Base-by-base conservation (phyloP, 1,284 basidiomycete species). In the Tremellales sp. region DNA sequence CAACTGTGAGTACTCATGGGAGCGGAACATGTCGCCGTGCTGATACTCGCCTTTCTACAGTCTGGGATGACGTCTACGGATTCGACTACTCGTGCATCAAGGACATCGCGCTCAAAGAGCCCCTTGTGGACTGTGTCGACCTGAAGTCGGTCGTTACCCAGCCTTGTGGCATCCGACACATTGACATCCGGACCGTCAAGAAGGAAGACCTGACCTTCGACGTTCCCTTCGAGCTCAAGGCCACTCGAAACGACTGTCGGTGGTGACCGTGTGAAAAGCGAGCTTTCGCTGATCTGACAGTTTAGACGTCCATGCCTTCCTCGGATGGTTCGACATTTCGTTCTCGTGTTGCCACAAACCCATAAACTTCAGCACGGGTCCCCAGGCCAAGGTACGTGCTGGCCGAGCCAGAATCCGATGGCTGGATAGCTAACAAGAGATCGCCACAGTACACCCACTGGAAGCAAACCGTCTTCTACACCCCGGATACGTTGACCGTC, bases 31-130 rank as follows among this genome's bases (percentile, higher is more conserved):
- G 34, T 21, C 22, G 34, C n/a, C 16, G n/a, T 8, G 16, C 16
- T 36, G 16, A 18, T 18, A n/a, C 38, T 43, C 32, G 36, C 38
- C 19, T 10, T 27, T 18, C 40, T 39, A 14, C 61, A 94, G 91
- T 97, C 79, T 99, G 95, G 95, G 93, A 97, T 70, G 94, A 97
- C 64, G 95, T 99, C 25, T 99, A 98, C 73, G 95, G 95, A 35
- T 98, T 99, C 72, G 92, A 99, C 76, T 99, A 92, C 75, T 95
- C 91, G 38, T 97, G 94, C 74, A 98, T 99, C 80, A 97, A 98
- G 75, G 92, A 97, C 69, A 97, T 98, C 66, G 95, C 95, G 4
- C 77, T 99, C 45, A 82, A 86, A 38, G 95, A 99, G 72, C 95
- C 95, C 34, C 77, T 99, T 19, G 95, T 99, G 28, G 95, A 99